Conservation (phyloP, 805 yeast genomes). For the Starmerella geochares region DNA sequence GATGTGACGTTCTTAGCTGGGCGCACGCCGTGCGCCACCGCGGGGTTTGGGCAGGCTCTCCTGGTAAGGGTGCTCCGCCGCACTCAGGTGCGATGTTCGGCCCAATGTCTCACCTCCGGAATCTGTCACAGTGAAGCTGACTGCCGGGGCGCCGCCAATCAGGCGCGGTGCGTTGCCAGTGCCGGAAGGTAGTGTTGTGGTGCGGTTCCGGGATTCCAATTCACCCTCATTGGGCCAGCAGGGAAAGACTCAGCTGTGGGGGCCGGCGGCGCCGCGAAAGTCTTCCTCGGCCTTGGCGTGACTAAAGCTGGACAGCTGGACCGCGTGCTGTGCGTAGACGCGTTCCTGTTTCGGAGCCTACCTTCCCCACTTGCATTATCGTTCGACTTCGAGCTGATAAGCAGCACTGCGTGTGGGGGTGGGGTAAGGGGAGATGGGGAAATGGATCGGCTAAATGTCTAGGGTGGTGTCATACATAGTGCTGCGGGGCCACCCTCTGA, state of each 20-base stretch:
- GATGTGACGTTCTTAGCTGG: neutral
- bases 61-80: constrained; percentile 27
- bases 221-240: no score
- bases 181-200: no score
- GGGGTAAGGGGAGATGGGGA: neutral
- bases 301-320: no score
- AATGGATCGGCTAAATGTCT: constrained; percentile 4
- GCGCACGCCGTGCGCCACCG: constrained; percentile 15
- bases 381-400: neutral
- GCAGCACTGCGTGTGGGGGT: constrained; percentile 9
- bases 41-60: constrained; percentile 33
- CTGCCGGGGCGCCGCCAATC: no score
- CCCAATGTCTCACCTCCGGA: no score
- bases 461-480: neutral
- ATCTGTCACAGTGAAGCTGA: no score
- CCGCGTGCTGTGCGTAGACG: neutral
- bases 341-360: neutral
- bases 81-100: constrained; percentile 2
- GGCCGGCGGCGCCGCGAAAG: no score
- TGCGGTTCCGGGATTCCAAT: no score
- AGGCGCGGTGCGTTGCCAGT: no score
- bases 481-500: constrained; percentile 1
- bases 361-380: constrained; percentile 10
- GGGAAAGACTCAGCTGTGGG: no score
- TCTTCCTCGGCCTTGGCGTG: no score